These are phyloP conservation scores for Yamadazyma sp. DNA, from an alignment of 805 yeast genomes.

Conservation along the genomic window DNA sequence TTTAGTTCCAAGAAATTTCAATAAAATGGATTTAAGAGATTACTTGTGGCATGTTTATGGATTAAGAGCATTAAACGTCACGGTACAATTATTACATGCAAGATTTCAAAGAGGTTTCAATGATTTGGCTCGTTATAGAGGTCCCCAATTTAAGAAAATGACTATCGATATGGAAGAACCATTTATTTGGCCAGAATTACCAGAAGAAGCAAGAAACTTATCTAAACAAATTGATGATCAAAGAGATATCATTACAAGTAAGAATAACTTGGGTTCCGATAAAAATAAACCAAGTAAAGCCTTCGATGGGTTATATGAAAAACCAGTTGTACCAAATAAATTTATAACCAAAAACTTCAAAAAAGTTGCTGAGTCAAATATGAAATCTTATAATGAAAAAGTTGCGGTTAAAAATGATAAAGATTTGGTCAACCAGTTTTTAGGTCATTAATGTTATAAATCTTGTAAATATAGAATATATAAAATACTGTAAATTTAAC, in stretches of 20 bases:
- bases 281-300: constrained; percentile 59
- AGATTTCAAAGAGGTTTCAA: constrained; percentile 51
- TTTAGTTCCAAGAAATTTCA: constrained; percentile 89
- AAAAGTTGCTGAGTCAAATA: constrained; percentile 20
- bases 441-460: constrained; percentile 22
- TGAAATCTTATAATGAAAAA: constrained; percentile 17
- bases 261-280: constrained; percentile 62
- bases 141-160: constrained; percentile 88
- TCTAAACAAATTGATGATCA: constrained; percentile 45
- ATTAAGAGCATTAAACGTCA: constrained; percentile 80
- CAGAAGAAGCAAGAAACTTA: constrained; percentile 34
- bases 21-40: constrained; percentile 91
- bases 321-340: constrained; percentile 38
- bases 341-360: constrained; percentile 30
- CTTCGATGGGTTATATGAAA: constrained; percentile 66
- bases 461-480: constrained; percentile 5
- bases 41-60: constrained; percentile 89
- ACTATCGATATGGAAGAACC: constrained; percentile 95
- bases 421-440: constrained; percentile 26
- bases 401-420: constrained; percentile 25
- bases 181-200: constrained; percentile 83
- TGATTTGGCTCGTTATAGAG: constrained; percentile 69
- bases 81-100: constrained; percentile 80
- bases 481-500: too few species aligned
- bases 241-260: constrained; percentile 48